phyloP scores from a whole-genome alignment of 2,329 filamentous ascomycete genomes.

The Lachnellula cervina region DNA sequence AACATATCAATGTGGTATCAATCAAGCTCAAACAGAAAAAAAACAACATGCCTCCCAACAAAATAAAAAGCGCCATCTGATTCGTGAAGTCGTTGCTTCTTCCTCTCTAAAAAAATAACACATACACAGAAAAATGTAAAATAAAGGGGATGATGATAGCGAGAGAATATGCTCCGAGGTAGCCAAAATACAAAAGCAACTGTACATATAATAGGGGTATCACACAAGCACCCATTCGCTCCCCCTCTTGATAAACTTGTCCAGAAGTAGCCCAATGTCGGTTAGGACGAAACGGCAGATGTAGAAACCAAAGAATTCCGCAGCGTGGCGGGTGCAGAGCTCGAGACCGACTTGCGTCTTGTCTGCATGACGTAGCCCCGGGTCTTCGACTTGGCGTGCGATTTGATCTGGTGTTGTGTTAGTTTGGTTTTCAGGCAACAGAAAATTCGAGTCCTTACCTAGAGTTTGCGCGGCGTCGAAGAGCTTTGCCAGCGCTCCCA shows the following conservation, averaged over 20 bases:
- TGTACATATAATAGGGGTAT: conserved; percentile 3
- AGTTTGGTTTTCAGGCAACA: conserved; percentile 24
- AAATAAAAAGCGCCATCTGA: background rate
- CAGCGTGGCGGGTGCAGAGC: conserved; percentile 85
- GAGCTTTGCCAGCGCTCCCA: conserved; percentile 80
- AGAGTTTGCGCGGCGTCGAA: conserved; percentile 92
- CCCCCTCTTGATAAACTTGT: conserved; percentile 95
- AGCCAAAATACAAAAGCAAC: background rate
- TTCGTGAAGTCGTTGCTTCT: no score
- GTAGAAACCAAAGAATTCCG: conserved; percentile 97
- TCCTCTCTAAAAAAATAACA: no score
- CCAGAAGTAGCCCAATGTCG: conserved; percentile 78
- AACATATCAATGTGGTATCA: background rate
- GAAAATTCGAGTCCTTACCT: conserved; percentile 55
- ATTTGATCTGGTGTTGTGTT: conserved; percentile 67
- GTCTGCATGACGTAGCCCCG: conserved; percentile 83
- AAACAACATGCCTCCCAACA: background rate
- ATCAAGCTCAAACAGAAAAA: background rate
- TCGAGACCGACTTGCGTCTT: conserved; percentile 94
- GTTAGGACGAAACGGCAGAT: conserved; percentile 90
- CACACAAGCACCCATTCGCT: conserved; percentile 78
- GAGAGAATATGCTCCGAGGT: background rate
- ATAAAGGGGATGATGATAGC: background rate
- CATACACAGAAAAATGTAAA: no score
- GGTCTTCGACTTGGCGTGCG: conserved; percentile 91